phyloP scores from a whole-genome alignment of 495 filamentous ascomycete genomes.

The Chaetomium fimeti region DNA sequence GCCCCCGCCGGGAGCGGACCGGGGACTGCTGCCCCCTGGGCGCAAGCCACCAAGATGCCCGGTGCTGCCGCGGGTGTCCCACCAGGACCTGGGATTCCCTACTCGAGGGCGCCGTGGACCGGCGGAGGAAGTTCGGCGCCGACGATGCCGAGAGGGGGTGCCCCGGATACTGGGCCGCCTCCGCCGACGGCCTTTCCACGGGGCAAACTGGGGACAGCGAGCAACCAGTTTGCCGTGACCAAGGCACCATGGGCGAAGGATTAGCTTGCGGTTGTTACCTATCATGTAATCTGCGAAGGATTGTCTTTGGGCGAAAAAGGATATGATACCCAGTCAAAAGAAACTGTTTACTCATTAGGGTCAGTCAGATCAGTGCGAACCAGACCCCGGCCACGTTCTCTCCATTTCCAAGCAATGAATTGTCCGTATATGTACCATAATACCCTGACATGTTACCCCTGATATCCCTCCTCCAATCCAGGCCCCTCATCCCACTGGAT shows the following conservation, averaged over 20 bases:
- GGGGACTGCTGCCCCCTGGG: slow-evolving; percentile 44
- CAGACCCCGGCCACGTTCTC: neutral
- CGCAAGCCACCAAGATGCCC: slow-evolving; percentile 38
- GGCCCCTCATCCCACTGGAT: slow-evolving; percentile 3
- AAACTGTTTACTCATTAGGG: neutral
- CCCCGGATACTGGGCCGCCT: slow-evolving; percentile 27
- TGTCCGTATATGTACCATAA: neutral
- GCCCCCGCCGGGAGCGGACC: slow-evolving; percentile 21
- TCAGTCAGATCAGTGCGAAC: neutral
- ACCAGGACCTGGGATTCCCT: slow-evolving; percentile 35
- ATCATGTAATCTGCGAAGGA: neutral
- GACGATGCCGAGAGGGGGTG: slow-evolving; percentile 25
- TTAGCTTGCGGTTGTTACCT: neutral
- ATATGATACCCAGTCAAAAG: slow-evolving; percentile 11
- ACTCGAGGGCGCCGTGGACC: slow-evolving; percentile 36
- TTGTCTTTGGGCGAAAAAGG: neutral
- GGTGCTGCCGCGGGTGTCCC: slow-evolving; percentile 15
- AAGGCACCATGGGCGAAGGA: slow-evolving; percentile 37
- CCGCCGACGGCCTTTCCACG: slow-evolving; percentile 27
- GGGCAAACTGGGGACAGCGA: slow-evolving; percentile 33
- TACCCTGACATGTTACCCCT: neutral
- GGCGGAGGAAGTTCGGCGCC: slow-evolving; percentile 3
- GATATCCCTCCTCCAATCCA: neutral
- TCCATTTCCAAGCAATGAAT: neutral
- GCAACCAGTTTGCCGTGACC: slow-evolving; percentile 36